Evolutionary conservation across 2,329 filamentous ascomycete genomes (phyloP), one percentile per base, ranked within the genome.

Genomic region (Scedosporium dehoogii): DNA sequence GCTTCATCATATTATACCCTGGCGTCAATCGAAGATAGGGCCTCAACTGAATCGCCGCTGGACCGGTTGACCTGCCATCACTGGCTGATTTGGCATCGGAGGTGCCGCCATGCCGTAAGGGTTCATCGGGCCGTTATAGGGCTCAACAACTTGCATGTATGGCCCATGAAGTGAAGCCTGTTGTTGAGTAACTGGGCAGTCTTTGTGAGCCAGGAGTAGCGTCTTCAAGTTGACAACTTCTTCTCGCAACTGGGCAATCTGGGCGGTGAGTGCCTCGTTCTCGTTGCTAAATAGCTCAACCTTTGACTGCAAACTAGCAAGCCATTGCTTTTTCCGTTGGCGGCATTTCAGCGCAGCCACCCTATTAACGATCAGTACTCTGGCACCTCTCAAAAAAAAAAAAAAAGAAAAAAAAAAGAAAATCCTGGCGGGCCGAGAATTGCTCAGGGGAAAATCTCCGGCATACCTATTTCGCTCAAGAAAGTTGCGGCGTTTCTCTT

Each of bases 401-500:
- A 59, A 18, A 9, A 25, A 4, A 21, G 3, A 33, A 23, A n/a
- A 9, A 25, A 4, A 21, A 6, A 33, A 23, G 29, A 46, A 25
- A 59, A 18, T 14, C 44, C 12, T 23, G 23, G 29, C 16, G 53
- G 6, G 1, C 16, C 10, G 9, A 18, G 21, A 6, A 41, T 27
- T n/a, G 23, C 16, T 23, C n/a, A 14, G 9, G 29, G 6, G 58
- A 53, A 58, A 77, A 38, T 38, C 33, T 10, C 4, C 6, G 14
- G 10, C 85, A 70, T 85, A 96, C 93, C 93, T 87, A 74, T 99
- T 99, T 29, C 94, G 84, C 72, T 99, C 94, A 2, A 99, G 80
- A 74, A 99, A 99, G 73, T 97, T 99, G 78, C 96, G 96, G 51
- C 94, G 85, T 80, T 99, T 99, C 78, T 99, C 94, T 71, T 97